Evolutionary conservation across 2,329 filamentous ascomycete genomes (phyloP).

Genomic region (Aspergillus viridinutans): DNA sequence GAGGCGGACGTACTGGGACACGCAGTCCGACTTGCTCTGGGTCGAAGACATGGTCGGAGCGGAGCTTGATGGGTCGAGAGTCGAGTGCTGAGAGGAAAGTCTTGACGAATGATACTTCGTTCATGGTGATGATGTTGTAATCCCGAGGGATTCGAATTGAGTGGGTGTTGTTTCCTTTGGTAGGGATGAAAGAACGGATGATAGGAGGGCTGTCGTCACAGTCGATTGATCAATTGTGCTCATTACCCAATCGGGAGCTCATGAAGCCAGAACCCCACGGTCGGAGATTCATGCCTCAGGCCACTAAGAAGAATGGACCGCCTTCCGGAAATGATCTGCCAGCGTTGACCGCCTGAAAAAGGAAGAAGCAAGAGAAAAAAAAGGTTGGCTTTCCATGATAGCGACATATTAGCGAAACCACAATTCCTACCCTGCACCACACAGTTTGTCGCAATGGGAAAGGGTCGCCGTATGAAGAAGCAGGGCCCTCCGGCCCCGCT

Average conservation of each 20-base stretch:
- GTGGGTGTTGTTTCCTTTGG: background rate
- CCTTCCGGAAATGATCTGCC: slow-evolving; percentile 22
- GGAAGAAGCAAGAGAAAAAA: slow-evolving; percentile 26
- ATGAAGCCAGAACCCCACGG: slow-evolving; percentile 6
- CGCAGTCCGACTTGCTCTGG: slow-evolving; percentile 71
- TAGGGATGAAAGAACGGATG: background rate
- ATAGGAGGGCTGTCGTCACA: background rate
- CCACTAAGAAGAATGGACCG: slow-evolving; percentile 11
- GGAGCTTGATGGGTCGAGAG: slow-evolving; percentile 72
- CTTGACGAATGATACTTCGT: slow-evolving; percentile 81
- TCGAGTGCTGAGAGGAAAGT: slow-evolving; percentile 77
- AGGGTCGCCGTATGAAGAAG: slow-evolving; percentile 90
- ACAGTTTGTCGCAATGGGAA: slow-evolving; percentile 63
- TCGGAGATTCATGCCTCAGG: slow-evolving; percentile 2
- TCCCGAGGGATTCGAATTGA: background rate
- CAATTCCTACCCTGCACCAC: slow-evolving; percentile 8
- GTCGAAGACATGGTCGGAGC: slow-evolving; percentile 87
- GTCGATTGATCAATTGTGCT: slow-evolving; percentile 1
- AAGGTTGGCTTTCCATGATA: slow-evolving; percentile 19
- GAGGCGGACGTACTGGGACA: slow-evolving; percentile 60
- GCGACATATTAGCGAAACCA: slow-evolving; percentile 12
- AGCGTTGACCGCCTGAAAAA: slow-evolving; percentile 20
- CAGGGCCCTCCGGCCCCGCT: slow-evolving; percentile 82
- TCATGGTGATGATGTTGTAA: slow-evolving; percentile 49
- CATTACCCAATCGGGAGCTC: slow-evolving; percentile 19